Evolutionary conservation across 2,329 filamentous ascomycete species (phyloP).

Genomic region (Venturia carpophila): DNA sequence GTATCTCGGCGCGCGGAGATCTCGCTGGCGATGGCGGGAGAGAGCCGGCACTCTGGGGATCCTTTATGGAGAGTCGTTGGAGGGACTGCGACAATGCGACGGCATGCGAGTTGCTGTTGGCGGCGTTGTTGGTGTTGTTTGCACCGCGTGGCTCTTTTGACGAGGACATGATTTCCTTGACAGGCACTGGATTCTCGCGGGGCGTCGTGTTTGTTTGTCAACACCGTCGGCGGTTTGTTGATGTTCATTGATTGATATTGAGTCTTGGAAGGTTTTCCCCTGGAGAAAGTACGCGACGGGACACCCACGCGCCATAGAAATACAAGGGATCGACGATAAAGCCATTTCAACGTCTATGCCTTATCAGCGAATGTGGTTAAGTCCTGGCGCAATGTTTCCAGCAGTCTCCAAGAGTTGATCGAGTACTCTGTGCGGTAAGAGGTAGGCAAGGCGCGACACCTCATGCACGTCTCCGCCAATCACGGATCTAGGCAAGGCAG

Average conservation of each 20-base stretch:
- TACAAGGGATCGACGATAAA: background rate
- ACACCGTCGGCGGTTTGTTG: background rate
- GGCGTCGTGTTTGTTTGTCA: background rate
- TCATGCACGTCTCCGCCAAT: background rate
- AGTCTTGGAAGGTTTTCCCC: background rate
- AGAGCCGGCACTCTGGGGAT: background rate
- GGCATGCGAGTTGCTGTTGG: background rate
- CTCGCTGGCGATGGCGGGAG: background rate
- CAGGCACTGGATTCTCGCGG: background rate
- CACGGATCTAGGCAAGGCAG: background rate
- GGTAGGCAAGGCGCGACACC: background rate
- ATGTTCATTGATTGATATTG: background rate
- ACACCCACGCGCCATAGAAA: background rate
- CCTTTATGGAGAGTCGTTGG: slow-evolving; percentile 1
- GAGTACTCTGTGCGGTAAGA: background rate
- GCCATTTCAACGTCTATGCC: background rate
- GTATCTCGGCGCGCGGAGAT: slow-evolving; percentile 3
- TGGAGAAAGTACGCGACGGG: background rate
- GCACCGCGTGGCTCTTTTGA: background rate
- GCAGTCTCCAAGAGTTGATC: background rate
- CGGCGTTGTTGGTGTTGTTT: slow-evolving; percentile 2
- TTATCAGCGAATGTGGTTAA: background rate
- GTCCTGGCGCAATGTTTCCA: background rate
- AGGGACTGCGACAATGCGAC: slow-evolving; percentile 6
- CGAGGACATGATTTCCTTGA: background rate